Evolutionary conservation across 1,139 yeast genomes (phyloP), one percentile per base, ranked within the genome.

Genomic region (Candida gigantensis): DNA sequence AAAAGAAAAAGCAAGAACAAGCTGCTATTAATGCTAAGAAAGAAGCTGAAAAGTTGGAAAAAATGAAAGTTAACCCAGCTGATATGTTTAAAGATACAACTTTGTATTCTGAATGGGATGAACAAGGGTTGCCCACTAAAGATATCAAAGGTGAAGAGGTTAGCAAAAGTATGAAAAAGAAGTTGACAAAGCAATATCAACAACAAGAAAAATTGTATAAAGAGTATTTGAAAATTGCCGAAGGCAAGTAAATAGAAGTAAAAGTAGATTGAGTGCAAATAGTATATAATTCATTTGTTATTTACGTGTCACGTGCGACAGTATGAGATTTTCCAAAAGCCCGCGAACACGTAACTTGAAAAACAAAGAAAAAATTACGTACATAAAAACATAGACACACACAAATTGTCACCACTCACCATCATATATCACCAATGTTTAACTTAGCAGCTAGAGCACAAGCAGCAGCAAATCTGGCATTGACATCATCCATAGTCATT

Each of bases 151-250:
- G 97, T 7, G 88, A 82, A 51, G 95, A 89, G 40, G 73, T 90
- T n/a, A 76, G 95, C 35, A 92, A 92, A 67, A 85, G 96, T 57
- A 79, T 82, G 69, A 71, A 71, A 44, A 92, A 92, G 74, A 90
- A 90, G 64, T 69, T 90, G 47, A 62, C 69, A 43, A 92, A 92
- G 64, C 84, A 76, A 54, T 79, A 77, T 60, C 87, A 82, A 40
- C 82, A 75, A 39, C 99, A 92, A 60, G 81, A 80, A 55, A 89
- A 89, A 66, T 72, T 90, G 29, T 79, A 89, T 57, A 79, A 81
- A 25, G 89, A 84, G 53, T 87, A 77, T 45, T 55, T 65, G 47
- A 55, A 52, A 28, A 26, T 20, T 28, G 26, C 24, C 24, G 24
- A 27, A 14, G 27, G 32, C 14, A 19, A 18, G 16, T 26, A n/a